A percentile compares a stretch with the other conserved stretches of the same genome.
phyloP scores from a whole-genome alignment of 2,329 filamentous ascomycete species.

The Beauveria varroae region DNA sequence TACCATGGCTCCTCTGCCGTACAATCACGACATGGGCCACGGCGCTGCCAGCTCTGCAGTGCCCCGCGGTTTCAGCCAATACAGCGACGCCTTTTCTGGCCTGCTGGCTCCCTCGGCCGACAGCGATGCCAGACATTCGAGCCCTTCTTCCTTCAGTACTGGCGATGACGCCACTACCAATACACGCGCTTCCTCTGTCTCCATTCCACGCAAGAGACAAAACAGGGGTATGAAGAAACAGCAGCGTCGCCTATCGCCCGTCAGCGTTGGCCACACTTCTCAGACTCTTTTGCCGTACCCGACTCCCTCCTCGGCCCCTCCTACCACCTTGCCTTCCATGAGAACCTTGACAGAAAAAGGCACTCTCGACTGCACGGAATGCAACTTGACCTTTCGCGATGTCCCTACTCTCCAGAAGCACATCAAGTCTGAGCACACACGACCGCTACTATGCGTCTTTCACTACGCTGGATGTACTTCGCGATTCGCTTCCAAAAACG shows the following conservation, averaged over 20 bases:
- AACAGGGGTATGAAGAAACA: neutral
- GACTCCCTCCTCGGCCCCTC: neutral
- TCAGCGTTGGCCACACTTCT: neutral
- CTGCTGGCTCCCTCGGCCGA: slow-evolving; percentile 2
- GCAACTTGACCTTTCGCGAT: slow-evolving; percentile 35
- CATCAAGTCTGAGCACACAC: slow-evolving; percentile 45
- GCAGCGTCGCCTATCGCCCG: neutral
- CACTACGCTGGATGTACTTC: slow-evolving; percentile 65
- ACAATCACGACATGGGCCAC: slow-evolving; percentile 1
- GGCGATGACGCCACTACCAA: slow-evolving; percentile 7
- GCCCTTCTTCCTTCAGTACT: slow-evolving; percentile 10
- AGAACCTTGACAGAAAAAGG: neutral
- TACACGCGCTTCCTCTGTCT: slow-evolving; percentile 5
- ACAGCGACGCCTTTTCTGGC: slow-evolving; percentile 3
- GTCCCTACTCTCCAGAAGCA: slow-evolving; percentile 38
- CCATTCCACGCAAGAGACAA: slow-evolving; percentile 6
- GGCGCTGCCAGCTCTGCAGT: neutral
- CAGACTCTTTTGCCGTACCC: slow-evolving; percentile 3
- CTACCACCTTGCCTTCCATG: neutral
- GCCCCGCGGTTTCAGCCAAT: slow-evolving; percentile 10
- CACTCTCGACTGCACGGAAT: slow-evolving; percentile 11
- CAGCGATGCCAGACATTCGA: slow-evolving; percentile 9
- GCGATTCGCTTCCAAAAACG: slow-evolving; percentile 76
- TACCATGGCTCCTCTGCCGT: slow-evolving; percentile 6
- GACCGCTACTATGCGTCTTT: slow-evolving; percentile 71